Percentiles rank a stretch among this genome's conserved stretches.
Conservation (phyloP, 1,284 basidiomycete genomes). For the Microbotryum intermedium region DNA sequence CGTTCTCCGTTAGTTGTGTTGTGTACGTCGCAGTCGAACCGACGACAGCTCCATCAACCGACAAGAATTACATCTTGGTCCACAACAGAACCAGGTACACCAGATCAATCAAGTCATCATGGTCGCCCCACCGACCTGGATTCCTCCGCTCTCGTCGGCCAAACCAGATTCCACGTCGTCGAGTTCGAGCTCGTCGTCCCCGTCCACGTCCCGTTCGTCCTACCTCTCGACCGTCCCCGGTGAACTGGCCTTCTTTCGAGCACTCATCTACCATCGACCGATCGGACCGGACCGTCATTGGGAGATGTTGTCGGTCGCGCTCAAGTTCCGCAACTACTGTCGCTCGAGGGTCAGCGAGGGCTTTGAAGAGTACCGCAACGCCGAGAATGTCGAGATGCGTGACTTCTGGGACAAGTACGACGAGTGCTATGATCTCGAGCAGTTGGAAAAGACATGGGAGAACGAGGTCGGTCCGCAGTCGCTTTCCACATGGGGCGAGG, state of each 20-base stretch:
- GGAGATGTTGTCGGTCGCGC: slow-evolving; percentile 14
- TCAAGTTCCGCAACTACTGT: slow-evolving; percentile 4
- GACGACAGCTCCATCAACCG: too few species aligned
- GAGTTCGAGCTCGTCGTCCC: too few species aligned
- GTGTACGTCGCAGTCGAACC: too few species aligned
- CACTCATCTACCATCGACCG: slow-evolving; percentile 21
- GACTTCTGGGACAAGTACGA: slow-evolving; percentile 18
- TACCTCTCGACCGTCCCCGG: slow-evolving; percentile 9
- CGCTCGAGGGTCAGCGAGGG: not conserved
- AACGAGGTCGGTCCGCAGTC: slow-evolving; percentile 4
- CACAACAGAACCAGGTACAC: too few species aligned
- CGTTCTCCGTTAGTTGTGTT: too few species aligned
- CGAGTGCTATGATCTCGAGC: slow-evolving; percentile 7
- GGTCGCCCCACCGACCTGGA: too few species aligned
- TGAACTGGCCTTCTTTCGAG: slow-evolving; percentile 26
- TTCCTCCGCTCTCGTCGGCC: too few species aligned
- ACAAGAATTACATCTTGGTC: too few species aligned
- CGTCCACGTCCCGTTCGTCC: not conserved
- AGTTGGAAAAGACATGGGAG: slow-evolving; percentile 18
- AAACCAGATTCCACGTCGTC: too few species aligned
- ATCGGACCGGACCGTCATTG: slow-evolving; percentile 24
- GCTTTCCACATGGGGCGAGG: too few species aligned
- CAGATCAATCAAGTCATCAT: too few species aligned
- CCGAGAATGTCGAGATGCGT: not conserved
- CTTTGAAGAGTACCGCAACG: not conserved